Percentiles rank a stretch among this genome's conserved stretches.
Conservation (phyloP, 2,329 filamentous ascomycete species). For the Phaeosphaeria sp. region DNA sequence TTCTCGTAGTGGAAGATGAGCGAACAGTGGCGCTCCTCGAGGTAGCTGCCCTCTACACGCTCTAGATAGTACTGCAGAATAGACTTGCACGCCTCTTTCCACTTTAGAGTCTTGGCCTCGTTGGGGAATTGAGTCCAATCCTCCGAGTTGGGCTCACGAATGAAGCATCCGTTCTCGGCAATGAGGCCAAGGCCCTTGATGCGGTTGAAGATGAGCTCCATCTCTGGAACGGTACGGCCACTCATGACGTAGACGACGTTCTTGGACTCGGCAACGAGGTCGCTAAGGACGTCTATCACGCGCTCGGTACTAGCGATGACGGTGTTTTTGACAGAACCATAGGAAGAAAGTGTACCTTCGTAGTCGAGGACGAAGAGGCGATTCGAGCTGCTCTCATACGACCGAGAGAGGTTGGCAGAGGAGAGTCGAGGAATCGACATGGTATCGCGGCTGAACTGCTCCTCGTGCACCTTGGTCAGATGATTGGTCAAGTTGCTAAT, state of each 20-base stretch:
- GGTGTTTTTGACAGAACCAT: slow-evolving; percentile 83
- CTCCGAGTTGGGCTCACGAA: slow-evolving; percentile 70
- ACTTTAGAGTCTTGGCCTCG: slow-evolving; percentile 70
- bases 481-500: slow-evolving; percentile 75
- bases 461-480: slow-evolving; percentile 77
- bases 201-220: slow-evolving; percentile 83
- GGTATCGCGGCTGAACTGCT: slow-evolving; percentile 84
- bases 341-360: slow-evolving; percentile 88
- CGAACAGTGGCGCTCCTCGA: slow-evolving; percentile 91
- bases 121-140: slow-evolving; percentile 83
- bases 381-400: slow-evolving; percentile 70
- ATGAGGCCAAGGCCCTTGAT: slow-evolving; percentile 87
- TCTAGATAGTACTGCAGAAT: slow-evolving; percentile 91
- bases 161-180: slow-evolving; percentile 92
- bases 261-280: slow-evolving; percentile 77
- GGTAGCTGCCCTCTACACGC: slow-evolving; percentile 83
- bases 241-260: slow-evolving; percentile 97
- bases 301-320: slow-evolving; percentile 86
- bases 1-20: slow-evolving; percentile 89
- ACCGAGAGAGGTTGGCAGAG: slow-evolving; percentile 65
- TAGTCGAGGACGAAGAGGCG: slow-evolving; percentile 92
- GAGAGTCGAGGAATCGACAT: slow-evolving; percentile 87
- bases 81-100: slow-evolving; percentile 82
- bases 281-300: slow-evolving; percentile 81
- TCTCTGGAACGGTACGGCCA: slow-evolving; percentile 82